Evolutionary conservation across 345 rosid genomes (phyloP).

Genomic region (Dimocarpus longan): DNA sequence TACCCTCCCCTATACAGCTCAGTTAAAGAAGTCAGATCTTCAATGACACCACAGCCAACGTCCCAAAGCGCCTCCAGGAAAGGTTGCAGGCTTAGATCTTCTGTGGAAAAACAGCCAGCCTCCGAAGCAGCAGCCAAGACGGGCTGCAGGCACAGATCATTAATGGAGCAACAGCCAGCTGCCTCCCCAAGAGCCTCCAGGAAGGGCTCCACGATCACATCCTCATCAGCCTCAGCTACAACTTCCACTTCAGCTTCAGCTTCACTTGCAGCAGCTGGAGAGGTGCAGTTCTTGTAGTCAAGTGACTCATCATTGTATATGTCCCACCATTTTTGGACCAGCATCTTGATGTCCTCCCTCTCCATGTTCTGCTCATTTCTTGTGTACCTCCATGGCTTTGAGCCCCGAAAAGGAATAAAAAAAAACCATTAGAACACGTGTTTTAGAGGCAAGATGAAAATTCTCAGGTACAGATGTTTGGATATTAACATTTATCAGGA

Average conservation of each 20-base stretch:
- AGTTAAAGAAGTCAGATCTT: not conserved
- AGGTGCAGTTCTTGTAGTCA: slow-evolving; percentile 32
- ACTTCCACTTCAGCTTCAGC: slow-evolving; percentile 12
- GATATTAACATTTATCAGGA: not conserved
- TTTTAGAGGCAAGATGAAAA: too few species aligned
- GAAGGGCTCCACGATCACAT: slow-evolving; percentile 19
- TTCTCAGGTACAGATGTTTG: not conserved
- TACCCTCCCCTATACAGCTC: not conserved
- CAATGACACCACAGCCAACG: slow-evolving; percentile 26
- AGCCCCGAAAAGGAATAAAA: slow-evolving; percentile 16
- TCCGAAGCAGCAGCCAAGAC: slow-evolving; percentile 15
- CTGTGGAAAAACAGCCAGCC: slow-evolving; percentile 15
- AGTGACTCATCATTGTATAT: slow-evolving; percentile 44
- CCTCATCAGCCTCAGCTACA: slow-evolving; percentile 10
- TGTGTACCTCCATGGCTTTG: slow-evolving; percentile 56
- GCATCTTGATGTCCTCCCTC: slow-evolving; percentile 44
- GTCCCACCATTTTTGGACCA: slow-evolving; percentile 49
- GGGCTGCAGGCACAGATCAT: too few species aligned
- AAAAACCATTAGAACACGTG: too few species aligned
- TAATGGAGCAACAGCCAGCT: too few species aligned
- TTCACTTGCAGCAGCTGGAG: not conserved
- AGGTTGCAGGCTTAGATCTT: slow-evolving; percentile 11
- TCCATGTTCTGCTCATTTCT: slow-evolving; percentile 48
- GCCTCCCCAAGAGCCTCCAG: slow-evolving; percentile 28
- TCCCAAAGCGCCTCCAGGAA: slow-evolving; percentile 42